Evolutionary conservation across 1,284 basidiomycete genomes (phyloP), one percentile per base, ranked within the genome.

Genomic region (Fomitopsis betulina): DNA sequence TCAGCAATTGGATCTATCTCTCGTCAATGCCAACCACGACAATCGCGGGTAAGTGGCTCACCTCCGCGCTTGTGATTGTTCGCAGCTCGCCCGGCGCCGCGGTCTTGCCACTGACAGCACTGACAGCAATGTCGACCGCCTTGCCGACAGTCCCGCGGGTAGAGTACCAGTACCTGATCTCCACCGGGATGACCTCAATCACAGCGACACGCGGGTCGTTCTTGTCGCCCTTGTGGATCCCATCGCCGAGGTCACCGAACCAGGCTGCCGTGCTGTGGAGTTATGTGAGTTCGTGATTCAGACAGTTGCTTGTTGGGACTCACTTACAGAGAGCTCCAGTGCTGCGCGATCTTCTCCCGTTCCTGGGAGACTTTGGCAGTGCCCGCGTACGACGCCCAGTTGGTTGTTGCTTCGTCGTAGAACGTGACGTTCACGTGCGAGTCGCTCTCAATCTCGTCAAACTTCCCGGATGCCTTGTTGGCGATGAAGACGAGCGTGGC

Each of bases 171-270:
- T 93, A 94, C 58, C 85, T 81, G 62, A 95, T 87, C 73, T 93
- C 91, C 25, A 87, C 80, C 0, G 94, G 93, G 54, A 88, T 72
- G 47, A 97, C 85, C 70, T 94, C 85, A 64, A 97, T 89, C 40
- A 94, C 70, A 1, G 86, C 81, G 3, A 97, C 83, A 30, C 95
- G 84, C 0, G 93, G 92, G 64, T 97, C 95, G 58, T 82, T 78
- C 56, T 82, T 80, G 67, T 90, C 84, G 35, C 94, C 94, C 62
- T 86, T 91, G 72, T 94, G 92, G 17, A 89, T 75, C n/a, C 91
- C 92, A 65, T 96, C 94, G 51, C 87, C 86, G 60, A 95, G 78
- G 70, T 96, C 88, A 21, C 91, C 92, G 68, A 96, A 96, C 83
- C 93, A 96, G 0, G 88, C 90, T 12, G 85, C 75, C 45, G 83